These are phyloP conservation scores for Eucalyptus pauciflora DNA, from an alignment of 345 rosid species.

Conservation along the genomic window DNA sequence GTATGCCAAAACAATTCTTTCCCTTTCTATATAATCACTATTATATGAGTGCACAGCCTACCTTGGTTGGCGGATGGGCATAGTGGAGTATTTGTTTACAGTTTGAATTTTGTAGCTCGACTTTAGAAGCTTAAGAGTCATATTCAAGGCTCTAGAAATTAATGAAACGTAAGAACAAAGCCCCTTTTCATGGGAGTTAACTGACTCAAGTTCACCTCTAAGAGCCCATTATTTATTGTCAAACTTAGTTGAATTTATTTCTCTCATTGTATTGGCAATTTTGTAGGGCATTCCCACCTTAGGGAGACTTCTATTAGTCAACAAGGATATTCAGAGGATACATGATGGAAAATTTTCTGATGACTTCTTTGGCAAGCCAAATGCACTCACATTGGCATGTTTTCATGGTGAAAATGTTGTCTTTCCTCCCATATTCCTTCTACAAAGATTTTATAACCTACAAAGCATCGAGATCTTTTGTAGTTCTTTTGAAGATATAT, in stretches of 20 bases:
- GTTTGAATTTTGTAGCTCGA: neutral
- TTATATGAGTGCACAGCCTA: too few species aligned
- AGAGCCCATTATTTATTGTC: neutral
- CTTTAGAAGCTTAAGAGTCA: neutral
- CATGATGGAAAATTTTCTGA: rapidly evolving
- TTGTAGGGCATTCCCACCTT: rapidly evolving
- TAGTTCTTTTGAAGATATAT: neutral
- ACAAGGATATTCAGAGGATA: neutral
- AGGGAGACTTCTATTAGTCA: neutral
- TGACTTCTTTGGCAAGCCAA: neutral
- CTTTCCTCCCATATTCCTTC: neutral
- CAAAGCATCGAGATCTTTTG: neutral
- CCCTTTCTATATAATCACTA: neutral
- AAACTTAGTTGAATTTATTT: neutral
- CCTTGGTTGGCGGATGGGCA: neutral
- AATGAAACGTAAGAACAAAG: neutral
- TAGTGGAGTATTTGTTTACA: neutral
- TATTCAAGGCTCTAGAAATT: too few species aligned
- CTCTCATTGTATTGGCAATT: neutral
- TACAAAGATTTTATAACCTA: neutral
- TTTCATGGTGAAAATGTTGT: neutral
- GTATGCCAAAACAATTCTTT: rapidly evolving
- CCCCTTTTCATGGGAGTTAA: neutral
- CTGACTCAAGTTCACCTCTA: rapidly evolving
- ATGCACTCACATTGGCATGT: neutral